Evolutionary conservation across 805 yeast genomes (phyloP).

Genomic region (Candida chauliodis): DNA sequence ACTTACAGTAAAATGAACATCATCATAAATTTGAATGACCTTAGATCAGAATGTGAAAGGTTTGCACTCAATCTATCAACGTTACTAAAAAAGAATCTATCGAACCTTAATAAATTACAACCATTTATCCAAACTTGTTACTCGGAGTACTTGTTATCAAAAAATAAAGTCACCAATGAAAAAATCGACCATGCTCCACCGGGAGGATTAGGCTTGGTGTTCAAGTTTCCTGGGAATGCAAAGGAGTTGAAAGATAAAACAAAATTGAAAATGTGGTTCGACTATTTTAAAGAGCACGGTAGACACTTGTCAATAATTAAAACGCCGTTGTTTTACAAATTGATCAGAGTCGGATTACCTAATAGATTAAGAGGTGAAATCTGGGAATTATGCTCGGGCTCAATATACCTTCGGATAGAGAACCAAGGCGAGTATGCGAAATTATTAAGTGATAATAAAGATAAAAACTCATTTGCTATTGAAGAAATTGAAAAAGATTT

Average conservation of each 20-base stretch:
- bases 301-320: conserved; percentile 73
- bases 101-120: conserved; percentile 57
- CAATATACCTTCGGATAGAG: conserved; percentile 68
- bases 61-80: conserved; percentile 70
- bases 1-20: conserved; percentile 64
- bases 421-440: conserved; percentile 56
- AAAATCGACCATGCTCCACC: conserved; percentile 53
- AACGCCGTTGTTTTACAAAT: conserved; percentile 73
- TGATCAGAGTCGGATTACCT: conserved; percentile 91
- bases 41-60: conserved; percentile 72
- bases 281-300: conserved; percentile 79
- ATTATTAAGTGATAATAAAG: conserved; percentile 58
- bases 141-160: conserved; percentile 76
- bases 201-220: conserved; percentile 84
- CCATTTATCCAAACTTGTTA: conserved; percentile 70
- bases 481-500: conserved; percentile 97
- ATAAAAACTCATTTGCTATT: conserved; percentile 72
- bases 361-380: conserved; percentile 90
- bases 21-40: conserved; percentile 71
- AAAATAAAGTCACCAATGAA: conserved; percentile 47
- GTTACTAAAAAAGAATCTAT: conserved; percentile 58
- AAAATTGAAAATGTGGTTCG: conserved; percentile 91
- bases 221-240: conserved; percentile 88
- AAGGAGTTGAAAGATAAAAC: conserved; percentile 72
- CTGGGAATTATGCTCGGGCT: conserved; percentile 92